Evolutionary conservation across 805 yeast genomes (phyloP).

Genomic region (Sungouiella thailandica): DNA sequence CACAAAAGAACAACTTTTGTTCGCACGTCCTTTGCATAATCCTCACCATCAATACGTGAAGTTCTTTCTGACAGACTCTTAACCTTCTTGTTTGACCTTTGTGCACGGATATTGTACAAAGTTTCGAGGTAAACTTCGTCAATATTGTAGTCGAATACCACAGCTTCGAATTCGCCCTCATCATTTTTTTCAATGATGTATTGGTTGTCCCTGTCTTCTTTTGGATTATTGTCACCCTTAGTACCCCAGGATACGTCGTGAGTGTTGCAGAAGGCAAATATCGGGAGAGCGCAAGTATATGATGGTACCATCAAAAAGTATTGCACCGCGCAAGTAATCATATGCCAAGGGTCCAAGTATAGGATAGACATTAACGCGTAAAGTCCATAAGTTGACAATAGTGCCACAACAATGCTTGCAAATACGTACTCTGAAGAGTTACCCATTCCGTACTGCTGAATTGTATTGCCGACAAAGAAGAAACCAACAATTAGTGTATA

Average conservation of each 20-base stretch:
- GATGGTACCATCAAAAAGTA: slow-evolving; percentile 88
- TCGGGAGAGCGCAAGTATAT: slow-evolving; percentile 86
- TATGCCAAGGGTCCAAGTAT: slow-evolving; percentile 96
- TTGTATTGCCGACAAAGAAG: slow-evolving; percentile 63
- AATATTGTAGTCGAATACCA: slow-evolving; percentile 77
- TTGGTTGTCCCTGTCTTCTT: slow-evolving; percentile 62
- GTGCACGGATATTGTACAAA: slow-evolving; percentile 64
- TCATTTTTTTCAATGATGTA: slow-evolving; percentile 79
- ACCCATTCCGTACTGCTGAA: slow-evolving; percentile 36
- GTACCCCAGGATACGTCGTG: slow-evolving; percentile 99
- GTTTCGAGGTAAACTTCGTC: slow-evolving; percentile 79
- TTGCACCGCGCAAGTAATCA: slow-evolving; percentile 79
- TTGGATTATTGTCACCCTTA: slow-evolving; percentile 79
- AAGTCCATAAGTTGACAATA: slow-evolving; percentile 87
- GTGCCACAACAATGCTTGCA: slow-evolving; percentile 74
- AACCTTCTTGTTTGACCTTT: slow-evolving; percentile 56
- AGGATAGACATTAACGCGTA: slow-evolving; percentile 77
- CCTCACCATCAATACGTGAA: slow-evolving; percentile 49
- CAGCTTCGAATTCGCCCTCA: slow-evolving; percentile 73
- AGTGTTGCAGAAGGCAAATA: slow-evolving; percentile 95
- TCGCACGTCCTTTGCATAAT: slow-evolving; percentile 91
- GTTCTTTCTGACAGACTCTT: slow-evolving; percentile 15
- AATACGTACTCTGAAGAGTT: slow-evolving; percentile 46
- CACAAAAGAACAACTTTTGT: slow-evolving; percentile 94
- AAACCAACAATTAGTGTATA: slow-evolving; percentile 82